A percentile compares a stretch with the other conserved stretches of the same genome.
These are phyloP conservation scores for Nigrospora osmanthi DNA, from an alignment of 2,329 filamentous ascomycete genomes.

Conservation along the genomic window DNA sequence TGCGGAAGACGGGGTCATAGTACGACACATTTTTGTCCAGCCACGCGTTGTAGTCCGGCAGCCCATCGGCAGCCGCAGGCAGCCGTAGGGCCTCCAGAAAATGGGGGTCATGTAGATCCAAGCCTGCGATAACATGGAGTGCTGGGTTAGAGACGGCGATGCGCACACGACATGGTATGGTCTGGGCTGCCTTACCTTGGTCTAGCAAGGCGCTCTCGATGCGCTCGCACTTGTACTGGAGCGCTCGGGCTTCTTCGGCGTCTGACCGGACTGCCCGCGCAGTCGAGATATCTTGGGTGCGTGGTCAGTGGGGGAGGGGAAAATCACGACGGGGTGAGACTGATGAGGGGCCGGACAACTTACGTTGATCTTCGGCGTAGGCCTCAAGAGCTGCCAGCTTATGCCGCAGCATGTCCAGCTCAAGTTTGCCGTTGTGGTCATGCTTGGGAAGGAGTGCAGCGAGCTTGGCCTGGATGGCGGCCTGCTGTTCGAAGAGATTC, in stretches of 20 bases:
- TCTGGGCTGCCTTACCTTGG: constrained; percentile 27
- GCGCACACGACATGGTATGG: constrained; percentile 6
- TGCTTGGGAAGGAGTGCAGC: constrained; percentile 39
- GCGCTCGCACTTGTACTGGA: constrained; percentile 53
- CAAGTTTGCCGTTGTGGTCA: constrained; percentile 37
- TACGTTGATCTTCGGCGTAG: constrained; percentile 42
- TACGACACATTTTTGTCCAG: constrained; percentile 41
- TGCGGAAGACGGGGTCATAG: constrained; percentile 38
- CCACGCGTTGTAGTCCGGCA: constrained; percentile 42
- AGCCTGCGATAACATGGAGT: constrained; percentile 15
- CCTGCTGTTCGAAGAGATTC: constrained; percentile 42
- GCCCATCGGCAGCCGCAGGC: constrained; percentile 29
- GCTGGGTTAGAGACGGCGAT: neutral
- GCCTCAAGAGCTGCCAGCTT: constrained; percentile 42
- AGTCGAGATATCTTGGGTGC: constrained; percentile 25
- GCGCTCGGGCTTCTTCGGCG: constrained; percentile 46
- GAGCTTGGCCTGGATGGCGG: constrained; percentile 43
- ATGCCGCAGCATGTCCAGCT: constrained; percentile 48
- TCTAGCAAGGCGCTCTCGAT: constrained; percentile 44
- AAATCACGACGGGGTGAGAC: constrained; percentile 2
- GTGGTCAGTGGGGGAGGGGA: constrained; percentile 14
- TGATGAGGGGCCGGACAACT: constrained; percentile 13
- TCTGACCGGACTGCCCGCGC: constrained; percentile 41
- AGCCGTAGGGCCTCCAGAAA: constrained; percentile 29
- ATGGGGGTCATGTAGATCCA: constrained; percentile 32